phyloP scores from a whole-genome alignment of 108 stramenopile genomes.

The Cyclotella kingstonii region DNA sequence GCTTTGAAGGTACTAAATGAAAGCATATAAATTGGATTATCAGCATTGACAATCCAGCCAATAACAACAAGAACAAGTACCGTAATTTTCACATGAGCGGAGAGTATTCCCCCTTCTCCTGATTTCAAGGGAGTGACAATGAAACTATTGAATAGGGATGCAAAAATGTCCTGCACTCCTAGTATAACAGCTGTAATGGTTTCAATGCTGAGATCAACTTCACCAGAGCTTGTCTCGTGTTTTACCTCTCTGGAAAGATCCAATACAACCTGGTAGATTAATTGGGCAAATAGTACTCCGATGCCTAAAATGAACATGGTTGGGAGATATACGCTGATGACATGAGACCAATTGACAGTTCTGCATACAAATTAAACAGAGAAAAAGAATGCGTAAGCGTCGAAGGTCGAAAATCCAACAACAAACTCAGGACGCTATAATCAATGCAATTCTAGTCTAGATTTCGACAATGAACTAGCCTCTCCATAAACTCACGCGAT shows the following conservation, averaged over 20 bases:
- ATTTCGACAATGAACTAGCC: not conserved
- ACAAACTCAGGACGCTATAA: too few species aligned
- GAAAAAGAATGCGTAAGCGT: too few species aligned
- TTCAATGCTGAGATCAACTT: constrained; percentile 49
- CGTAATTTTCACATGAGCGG: constrained; percentile 73
- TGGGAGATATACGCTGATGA: constrained; percentile 73
- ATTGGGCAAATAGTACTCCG: constrained; percentile 63
- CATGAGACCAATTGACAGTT: constrained; percentile 90
- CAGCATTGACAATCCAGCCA: constrained; percentile 62
- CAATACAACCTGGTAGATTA: constrained; percentile 71
- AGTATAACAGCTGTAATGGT: constrained; percentile 54
- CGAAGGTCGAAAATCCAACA: too few species aligned
- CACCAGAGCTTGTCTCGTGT: constrained; percentile 46
- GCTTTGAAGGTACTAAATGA: constrained; percentile 94
- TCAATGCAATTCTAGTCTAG: too few species aligned
- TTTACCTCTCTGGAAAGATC: constrained; percentile 49
- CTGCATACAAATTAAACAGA: constrained; percentile 22
- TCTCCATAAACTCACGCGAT: constrained; percentile 35
- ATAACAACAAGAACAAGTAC: constrained; percentile 64
- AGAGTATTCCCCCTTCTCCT: constrained; percentile 60
- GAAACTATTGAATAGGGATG: constrained; percentile 41
- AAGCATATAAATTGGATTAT: constrained; percentile 91
- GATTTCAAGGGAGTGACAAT: constrained; percentile 52
- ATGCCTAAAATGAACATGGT: constrained; percentile 64
- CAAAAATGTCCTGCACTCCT: constrained; percentile 58